These are phyloP conservation scores for Microdochium bolleyi DNA, from an alignment of 2,329 filamentous ascomycete species.

Conservation along the genomic window DNA sequence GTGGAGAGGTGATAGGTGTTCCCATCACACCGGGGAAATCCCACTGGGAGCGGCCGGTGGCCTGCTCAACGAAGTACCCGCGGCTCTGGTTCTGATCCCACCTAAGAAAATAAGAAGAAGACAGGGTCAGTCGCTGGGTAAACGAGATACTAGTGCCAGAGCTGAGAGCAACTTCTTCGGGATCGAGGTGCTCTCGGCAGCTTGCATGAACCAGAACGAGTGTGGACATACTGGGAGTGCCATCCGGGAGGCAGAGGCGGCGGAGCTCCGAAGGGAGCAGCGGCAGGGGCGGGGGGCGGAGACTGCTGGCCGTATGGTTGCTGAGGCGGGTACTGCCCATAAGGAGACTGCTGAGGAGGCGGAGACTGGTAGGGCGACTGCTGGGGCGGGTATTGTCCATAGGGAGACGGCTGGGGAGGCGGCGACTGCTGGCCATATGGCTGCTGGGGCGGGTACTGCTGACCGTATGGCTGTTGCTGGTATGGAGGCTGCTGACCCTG, in stretches of 20 bases:
- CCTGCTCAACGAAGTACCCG: slow-evolving; percentile 50
- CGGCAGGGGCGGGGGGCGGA: slow-evolving; percentile 2
- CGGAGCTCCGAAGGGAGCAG: slow-evolving; percentile 5
- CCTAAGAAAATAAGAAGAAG: background rate
- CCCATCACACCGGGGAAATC: slow-evolving; percentile 25
- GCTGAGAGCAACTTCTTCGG: too few species aligned
- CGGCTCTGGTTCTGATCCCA: slow-evolving; percentile 34
- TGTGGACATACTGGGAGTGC: slow-evolving; percentile 1
- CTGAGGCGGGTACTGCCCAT: background rate
- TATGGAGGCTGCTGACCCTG: background rate
- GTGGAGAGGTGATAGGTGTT: slow-evolving; percentile 5
- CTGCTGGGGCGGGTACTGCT: background rate
- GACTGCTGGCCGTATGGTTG: background rate
- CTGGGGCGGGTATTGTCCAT: background rate
- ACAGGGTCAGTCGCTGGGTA: background rate
- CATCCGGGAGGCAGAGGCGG: slow-evolving; percentile 8
- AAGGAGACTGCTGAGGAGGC: background rate
- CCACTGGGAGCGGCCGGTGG: slow-evolving; percentile 50
- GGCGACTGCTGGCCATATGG: too few species aligned
- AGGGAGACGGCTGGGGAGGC: background rate
- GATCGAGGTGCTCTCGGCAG: too few species aligned
- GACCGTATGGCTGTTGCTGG: too few species aligned
- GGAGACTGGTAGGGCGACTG: background rate
- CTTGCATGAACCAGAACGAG: too few species aligned
- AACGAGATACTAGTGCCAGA: too few species aligned